phyloP scores from a whole-genome alignment of 495 filamentous ascomycete species.

The Penicillium mononematosum region DNA sequence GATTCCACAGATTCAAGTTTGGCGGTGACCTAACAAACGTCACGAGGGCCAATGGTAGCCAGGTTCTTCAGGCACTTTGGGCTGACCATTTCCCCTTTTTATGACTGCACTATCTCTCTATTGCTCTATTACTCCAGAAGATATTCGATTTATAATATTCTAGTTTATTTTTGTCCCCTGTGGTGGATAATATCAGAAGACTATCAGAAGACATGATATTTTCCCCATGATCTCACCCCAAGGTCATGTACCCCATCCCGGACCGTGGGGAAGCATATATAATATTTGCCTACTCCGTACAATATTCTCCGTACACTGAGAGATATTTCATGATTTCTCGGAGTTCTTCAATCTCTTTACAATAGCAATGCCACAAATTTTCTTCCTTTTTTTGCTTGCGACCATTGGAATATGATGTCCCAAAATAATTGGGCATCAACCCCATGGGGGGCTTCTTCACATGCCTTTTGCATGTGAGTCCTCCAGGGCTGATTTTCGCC shows the following conservation, averaged over 20 bases:
- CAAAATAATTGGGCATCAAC: not conserved
- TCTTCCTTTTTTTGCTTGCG: not conserved
- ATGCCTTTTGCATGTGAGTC: constrained; percentile 2
- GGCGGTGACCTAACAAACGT: constrained; percentile 16
- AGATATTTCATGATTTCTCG: not conserved
- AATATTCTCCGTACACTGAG: not conserved
- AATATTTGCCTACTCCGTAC: not conserved
- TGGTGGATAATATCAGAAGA: not conserved
- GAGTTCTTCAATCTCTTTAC: not conserved
- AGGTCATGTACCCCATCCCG: constrained; percentile 17
- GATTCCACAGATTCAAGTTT: not conserved
- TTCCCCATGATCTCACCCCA: constrained; percentile 17
- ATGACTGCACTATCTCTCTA: not conserved
- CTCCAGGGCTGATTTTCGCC: not conserved
- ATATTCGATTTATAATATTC: not conserved
- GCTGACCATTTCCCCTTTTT: not conserved
- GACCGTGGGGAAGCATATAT: constrained; percentile 4
- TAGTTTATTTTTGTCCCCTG: not conserved
- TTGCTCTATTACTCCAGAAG: not conserved
- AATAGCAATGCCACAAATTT: not conserved
- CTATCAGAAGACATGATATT: not conserved
- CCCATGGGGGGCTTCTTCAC: constrained; percentile 3
- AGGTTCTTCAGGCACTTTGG: not conserved
- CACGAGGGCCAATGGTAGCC: constrained; percentile 18
- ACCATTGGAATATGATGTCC: not conserved